These are phyloP conservation scores for Syncephalastrum racemosum DNA, from an alignment of 371 early-diverging fungal genomes.

Conservation along the genomic window DNA sequence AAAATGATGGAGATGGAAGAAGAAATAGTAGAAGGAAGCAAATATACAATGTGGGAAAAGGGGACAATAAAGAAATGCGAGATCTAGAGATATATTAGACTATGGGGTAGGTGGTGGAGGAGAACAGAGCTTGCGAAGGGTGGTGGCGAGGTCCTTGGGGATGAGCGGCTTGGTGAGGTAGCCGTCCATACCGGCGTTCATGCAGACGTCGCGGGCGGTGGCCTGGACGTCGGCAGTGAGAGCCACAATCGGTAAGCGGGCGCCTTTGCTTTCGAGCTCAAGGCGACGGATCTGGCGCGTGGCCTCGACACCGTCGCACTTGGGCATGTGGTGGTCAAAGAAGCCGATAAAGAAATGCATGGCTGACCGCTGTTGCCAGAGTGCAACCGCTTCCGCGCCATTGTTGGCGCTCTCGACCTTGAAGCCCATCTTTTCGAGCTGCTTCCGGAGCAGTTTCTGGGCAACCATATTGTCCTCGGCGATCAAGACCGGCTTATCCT, in stretches of 20 bases:
- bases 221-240: constrained; percentile 59
- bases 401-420: constrained; percentile 48
- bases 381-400: constrained; percentile 45
- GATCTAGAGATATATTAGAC: too few species aligned
- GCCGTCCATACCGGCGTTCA: constrained; percentile 60
- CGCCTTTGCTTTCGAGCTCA: constrained; percentile 21
- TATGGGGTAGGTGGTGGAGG: not conserved
- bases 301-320: constrained; percentile 59
- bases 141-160: constrained; percentile 38
- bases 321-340: constrained; percentile 56
- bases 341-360: constrained; percentile 44
- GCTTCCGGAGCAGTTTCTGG: constrained; percentile 43
- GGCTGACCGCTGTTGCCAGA: constrained; percentile 33
- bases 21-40: too few species aligned
- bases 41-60: too few species aligned
- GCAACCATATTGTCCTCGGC: constrained; percentile 55
- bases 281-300: constrained; percentile 48
- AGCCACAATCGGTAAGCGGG: constrained; percentile 57
- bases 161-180: constrained; percentile 63
- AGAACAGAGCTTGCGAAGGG: constrained; percentile 25
- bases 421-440: constrained; percentile 50
- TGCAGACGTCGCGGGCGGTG: constrained; percentile 49
- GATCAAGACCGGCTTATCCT: constrained; percentile 40
- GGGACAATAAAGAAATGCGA: too few species aligned
- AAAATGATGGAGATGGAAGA: too few species aligned